Base-by-base conservation (phyloP, 2,329 filamentous ascomycete species). In the Aspergillus sp. region DNA sequence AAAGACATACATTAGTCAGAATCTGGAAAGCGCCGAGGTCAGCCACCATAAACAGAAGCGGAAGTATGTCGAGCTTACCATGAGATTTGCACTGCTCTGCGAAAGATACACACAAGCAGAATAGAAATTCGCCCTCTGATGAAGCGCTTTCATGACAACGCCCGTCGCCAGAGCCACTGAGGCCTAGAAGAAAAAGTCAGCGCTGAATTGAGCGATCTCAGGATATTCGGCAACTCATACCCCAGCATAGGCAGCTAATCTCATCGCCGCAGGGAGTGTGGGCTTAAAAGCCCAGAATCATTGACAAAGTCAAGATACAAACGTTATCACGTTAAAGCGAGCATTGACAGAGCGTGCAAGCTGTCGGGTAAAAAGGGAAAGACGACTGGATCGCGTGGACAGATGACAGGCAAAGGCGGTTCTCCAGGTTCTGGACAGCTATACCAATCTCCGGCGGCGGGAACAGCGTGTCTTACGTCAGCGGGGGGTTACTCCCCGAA, bases 121-220 rank as follows among this genome's bases (percentile, higher is more conserved):
- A 81, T 99, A 99, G 84, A 98, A 99, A 80, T 99, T 99, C 66
- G 95, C 90, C 67, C 95, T 88, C 80, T 98, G 92, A 74, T 95
- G 91, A 79, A 98, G 94, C 64, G 95, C 94, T 74, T 93, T 95
- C 61, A 96, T 80, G 63, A 97, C 85, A 62, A 97, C 93, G 71
- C 88, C 87, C 67, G 87, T 90, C 71, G 94, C 94, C 75, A 96
- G 88, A 79, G 89, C 89, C 77, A 91, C 89, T 59, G 94, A 97
- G 78, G 87, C 85, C 91, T 93, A 69, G 61, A 61, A 49, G 25
- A 57, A 50, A 46, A 49, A 43, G 54, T 65, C 57, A 65, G 61
- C 38, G 28, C 49, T 45, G 56, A 46, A 15, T 23, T 28, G 38
- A 53, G 19, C 19, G 38, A 51, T 43, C 28, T 9, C 53, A 7